Base-by-base conservation (phyloP, 2,329 filamentous ascomycete species). In the Erysiphe pulchra region DNA sequence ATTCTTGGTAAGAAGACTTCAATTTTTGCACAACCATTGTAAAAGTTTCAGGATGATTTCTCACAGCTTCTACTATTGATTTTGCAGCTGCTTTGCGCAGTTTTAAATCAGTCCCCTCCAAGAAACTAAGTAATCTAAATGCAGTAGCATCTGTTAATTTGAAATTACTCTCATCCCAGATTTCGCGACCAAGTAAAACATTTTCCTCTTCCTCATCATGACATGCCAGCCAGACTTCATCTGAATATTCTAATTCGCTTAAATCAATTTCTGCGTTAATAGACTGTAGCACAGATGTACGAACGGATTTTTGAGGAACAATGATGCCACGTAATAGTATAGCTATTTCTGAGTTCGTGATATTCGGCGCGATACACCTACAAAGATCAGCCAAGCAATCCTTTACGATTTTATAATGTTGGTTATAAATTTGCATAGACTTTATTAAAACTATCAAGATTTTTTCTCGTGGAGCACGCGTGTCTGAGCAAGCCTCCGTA, bases 81-180 rank as follows among this genome's bases (percentile, higher is more conserved):
- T 83, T 75, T 36, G 90, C 81, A 44, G 87, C 80, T 47, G 87
- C 81, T 51, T 82, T 73, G 46, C 90, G 75, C 24, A 95, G 73
- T 56, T 92, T 84, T 17, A 70, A 70, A 54, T 95, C 87, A 52
- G 75, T 72, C 52, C 75, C 82, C 52, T 83, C 73, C 11, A 95
- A 65, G 57, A 92, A 95, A 0, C 77, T 75, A 43, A 92, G 63
- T 56, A 86, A 77, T 53, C 69, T 71, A 47, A 67, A 59, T 8
- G 81, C 74, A 9, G 81, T 71, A 7, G 78, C 68, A 17, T 72
- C 64, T 1, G 73, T 70, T 12, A 87, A 63, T 48, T 78, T 64
- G 49, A 95, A 79, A 8, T 74, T 79, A 57, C 87, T 92, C 56
- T 94, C 90, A 56, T 92, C 84, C 90, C 90, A 98, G 33, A 98